These are phyloP conservation scores for Teunomyces barrocoloradensis DNA, from an alignment of 805 yeast genomes.

Conservation along the genomic window DNA sequence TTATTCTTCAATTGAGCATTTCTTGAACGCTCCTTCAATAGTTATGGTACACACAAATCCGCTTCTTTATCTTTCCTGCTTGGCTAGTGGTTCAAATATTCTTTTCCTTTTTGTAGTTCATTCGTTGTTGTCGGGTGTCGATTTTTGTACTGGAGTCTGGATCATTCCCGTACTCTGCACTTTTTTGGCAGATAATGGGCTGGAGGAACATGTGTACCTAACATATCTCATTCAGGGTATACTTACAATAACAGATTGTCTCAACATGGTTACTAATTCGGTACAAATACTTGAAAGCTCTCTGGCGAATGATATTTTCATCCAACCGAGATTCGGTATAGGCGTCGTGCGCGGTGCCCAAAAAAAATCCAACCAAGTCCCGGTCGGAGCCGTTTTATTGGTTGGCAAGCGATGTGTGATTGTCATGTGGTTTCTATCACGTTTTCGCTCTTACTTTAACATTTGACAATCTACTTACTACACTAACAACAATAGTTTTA, in stretches of 20 bases:
- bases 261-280: slow-evolving; percentile 26
- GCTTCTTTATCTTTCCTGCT: too few species aligned
- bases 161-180: not conserved
- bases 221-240: not conserved
- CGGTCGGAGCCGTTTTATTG: slow-evolving; percentile 1
- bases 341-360: slow-evolving; percentile 2
- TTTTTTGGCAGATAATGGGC: too few species aligned
- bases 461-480: too few species aligned
- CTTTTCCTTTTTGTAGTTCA: not conserved
- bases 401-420: slow-evolving; percentile 1
- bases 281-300: slow-evolving; percentile 4
- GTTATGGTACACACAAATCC: too few species aligned
- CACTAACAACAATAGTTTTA: too few species aligned
- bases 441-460: not conserved
- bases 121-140: not conserved
- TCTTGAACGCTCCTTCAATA: not conserved
- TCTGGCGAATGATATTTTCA: slow-evolving; percentile 4
- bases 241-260: slow-evolving; percentile 42
- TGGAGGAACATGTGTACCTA: not conserved
- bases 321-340: slow-evolving; percentile 4
- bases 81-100: too few species aligned
- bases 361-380: not conserved
- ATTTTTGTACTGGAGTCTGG: not conserved
- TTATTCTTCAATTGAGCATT: not conserved
- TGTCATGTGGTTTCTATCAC: not conserved